These are phyloP conservation scores for Musa itinerans DNA, from an alignment of 176 grass and related monocot genomes.

Conservation along the genomic window DNA sequence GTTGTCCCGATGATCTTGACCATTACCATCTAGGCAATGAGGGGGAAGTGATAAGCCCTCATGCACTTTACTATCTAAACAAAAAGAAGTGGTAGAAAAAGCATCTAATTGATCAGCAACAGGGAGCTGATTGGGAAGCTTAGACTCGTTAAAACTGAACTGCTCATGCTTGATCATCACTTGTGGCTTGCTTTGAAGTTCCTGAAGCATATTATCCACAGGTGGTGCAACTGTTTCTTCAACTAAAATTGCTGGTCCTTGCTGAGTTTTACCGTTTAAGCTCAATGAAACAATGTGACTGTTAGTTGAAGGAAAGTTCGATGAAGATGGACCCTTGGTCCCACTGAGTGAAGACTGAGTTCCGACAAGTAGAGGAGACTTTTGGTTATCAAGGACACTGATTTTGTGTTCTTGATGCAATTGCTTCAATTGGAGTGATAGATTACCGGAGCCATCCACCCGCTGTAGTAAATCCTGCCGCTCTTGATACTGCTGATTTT, in stretches of 20 bases:
- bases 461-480: slow-evolving; percentile 65
- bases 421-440: slow-evolving; percentile 42
- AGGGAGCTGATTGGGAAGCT: slow-evolving; percentile 43
- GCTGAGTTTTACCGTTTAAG: slow-evolving; percentile 42
- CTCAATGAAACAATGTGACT: slow-evolving; percentile 48
- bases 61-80: slow-evolving; percentile 71
- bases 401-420: slow-evolving; percentile 36
- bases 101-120: slow-evolving; percentile 81
- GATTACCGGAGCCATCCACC: slow-evolving; percentile 28
- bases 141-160: slow-evolving; percentile 34
- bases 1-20: slow-evolving; percentile 71
- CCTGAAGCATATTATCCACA: slow-evolving; percentile 76
- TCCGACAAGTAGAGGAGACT: slow-evolving; percentile 48
- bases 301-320: slow-evolving; percentile 43
- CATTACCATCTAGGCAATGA: slow-evolving; percentile 63
- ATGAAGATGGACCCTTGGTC: slow-evolving; percentile 48
- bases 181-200: slow-evolving; percentile 76
- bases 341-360: slow-evolving; percentile 48
- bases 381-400: slow-evolving; percentile 34
- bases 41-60: slow-evolving; percentile 70
- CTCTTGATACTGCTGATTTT: slow-evolving; percentile 57
- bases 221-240: slow-evolving; percentile 37
- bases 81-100: slow-evolving; percentile 92
- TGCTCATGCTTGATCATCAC: slow-evolving; percentile 54
- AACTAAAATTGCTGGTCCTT: slow-evolving; percentile 51